These are phyloP conservation scores for Metschnikowia aberdeeniae DNA, from an alignment of 805 yeast species.

Conservation along the genomic window DNA sequence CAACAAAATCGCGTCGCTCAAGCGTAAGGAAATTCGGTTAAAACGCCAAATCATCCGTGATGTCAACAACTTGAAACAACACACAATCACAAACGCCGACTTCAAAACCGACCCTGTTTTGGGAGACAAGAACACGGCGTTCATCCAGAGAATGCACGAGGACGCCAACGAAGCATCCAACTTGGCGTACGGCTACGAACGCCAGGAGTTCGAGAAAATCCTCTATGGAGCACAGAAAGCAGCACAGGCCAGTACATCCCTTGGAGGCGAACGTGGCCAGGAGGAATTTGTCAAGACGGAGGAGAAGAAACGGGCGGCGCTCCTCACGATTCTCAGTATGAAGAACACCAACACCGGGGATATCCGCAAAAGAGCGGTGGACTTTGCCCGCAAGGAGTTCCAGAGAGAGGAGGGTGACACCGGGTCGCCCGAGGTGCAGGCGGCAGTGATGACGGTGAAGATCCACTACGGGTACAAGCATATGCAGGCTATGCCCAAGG, in stretches of 20 bases:
- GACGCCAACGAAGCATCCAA: conserved; percentile 63
- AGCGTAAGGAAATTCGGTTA: conserved; percentile 37
- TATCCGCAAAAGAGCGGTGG: conserved; percentile 51
- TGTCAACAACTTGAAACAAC: conserved; percentile 38
- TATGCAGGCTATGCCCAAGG: conserved; percentile 63
- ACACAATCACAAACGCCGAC: conserved; percentile 26
- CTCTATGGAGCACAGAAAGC: conserved; percentile 75
- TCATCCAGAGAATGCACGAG: conserved; percentile 62
- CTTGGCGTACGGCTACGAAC: conserved; percentile 55
- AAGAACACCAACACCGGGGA: conserved; percentile 65
- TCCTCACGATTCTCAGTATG: conserved; percentile 67
- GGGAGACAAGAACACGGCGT: conserved; percentile 64
- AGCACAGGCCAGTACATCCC: conserved; percentile 33
- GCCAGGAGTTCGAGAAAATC: conserved; percentile 68
- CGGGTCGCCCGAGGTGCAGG: conserved; percentile 94
- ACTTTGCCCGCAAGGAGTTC: conserved; percentile 74
- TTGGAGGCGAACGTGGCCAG: conserved; percentile 27
- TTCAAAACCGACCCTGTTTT: conserved; percentile 75
- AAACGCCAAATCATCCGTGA: conserved; percentile 39
- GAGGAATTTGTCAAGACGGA: conserved; percentile 32
- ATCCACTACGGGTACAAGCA: conserved; percentile 78
- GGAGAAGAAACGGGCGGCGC: conserved; percentile 60
- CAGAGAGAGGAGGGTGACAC: conserved; percentile 84
- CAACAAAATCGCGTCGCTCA: conserved; percentile 31
- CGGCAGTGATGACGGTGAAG: conserved; percentile 80